Evolutionary conservation across 345 rosid genomes (phyloP).

Genomic region (Euclidium syriacum): DNA sequence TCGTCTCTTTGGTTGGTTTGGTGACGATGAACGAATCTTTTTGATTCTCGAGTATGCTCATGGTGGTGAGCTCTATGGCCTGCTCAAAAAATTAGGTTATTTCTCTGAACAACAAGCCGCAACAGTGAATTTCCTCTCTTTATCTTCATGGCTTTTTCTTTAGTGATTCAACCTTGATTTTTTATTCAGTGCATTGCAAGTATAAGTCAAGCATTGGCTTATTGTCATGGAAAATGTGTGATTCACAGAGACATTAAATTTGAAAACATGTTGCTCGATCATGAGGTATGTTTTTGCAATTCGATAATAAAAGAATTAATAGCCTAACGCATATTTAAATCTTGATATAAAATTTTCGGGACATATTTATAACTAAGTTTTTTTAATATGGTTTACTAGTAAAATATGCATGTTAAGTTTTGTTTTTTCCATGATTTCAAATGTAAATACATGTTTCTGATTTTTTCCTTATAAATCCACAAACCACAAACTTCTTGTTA

Average conservation of each 20-base stretch:
- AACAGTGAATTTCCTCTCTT: slow-evolving; percentile 41
- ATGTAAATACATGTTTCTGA: too few species aligned
- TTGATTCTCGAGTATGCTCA: slow-evolving; percentile 95
- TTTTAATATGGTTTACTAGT: too few species aligned
- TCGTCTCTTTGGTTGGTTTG: slow-evolving; percentile 88
- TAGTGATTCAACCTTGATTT: slow-evolving; percentile 5
- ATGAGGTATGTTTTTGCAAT: too few species aligned
- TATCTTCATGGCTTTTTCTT: background rate
- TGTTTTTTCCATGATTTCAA: too few species aligned
- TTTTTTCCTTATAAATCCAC: too few species aligned
- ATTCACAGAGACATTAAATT: slow-evolving; percentile 98
- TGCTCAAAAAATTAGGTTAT: slow-evolving; percentile 54
- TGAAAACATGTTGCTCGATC: slow-evolving; percentile 92
- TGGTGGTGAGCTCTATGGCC: slow-evolving; percentile 76
- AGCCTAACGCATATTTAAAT: too few species aligned
- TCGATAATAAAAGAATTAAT: too few species aligned
- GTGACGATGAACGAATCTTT: slow-evolving; percentile 64
- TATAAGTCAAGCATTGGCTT: slow-evolving; percentile 76
- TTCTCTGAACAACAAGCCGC: slow-evolving; percentile 73
- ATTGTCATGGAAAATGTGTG: slow-evolving; percentile 87
- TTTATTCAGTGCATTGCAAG: slow-evolving; percentile 88
- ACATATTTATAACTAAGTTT: too few species aligned
- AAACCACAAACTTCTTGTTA: too few species aligned
- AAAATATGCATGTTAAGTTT: too few species aligned
- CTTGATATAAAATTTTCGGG: too few species aligned